phyloP scores from a whole-genome alignment of 2,329 filamentous ascomycete species.

The Fusarium verrucosum region DNA sequence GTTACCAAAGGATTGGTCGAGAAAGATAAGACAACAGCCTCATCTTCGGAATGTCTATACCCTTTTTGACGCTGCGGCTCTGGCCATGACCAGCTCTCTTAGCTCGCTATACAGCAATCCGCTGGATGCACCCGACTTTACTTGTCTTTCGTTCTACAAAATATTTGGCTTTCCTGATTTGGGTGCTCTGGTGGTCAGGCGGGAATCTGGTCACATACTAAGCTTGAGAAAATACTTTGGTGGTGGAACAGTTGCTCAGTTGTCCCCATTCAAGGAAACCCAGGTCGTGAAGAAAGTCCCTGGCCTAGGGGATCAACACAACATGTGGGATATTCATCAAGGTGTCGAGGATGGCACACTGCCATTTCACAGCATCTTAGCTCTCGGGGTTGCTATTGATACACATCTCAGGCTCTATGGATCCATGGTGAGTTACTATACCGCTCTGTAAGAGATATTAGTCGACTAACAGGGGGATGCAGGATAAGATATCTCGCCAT shows the following conservation, averaged over 20 bases:
- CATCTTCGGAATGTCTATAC: conserved; percentile 53
- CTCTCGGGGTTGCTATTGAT: conserved; percentile 67
- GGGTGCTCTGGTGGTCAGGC: conserved; percentile 67
- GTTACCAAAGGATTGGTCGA: conserved; percentile 66
- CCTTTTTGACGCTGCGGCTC: conserved; percentile 70
- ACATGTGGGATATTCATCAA: conserved; percentile 62
- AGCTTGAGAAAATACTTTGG: conserved; percentile 70
- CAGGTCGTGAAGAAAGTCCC: conserved; percentile 50
- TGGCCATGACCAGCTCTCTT: conserved; percentile 69
- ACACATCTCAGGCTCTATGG: conserved; percentile 65
- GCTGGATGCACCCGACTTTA: conserved; percentile 66
- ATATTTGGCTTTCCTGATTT: conserved; percentile 74
- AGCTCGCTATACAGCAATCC: conserved; percentile 60
- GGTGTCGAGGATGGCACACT: conserved; percentile 73
- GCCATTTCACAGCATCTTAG: conserved; percentile 72
- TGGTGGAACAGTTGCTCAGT: conserved; percentile 71
- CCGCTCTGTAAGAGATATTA: neutral
- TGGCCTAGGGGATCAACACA: conserved; percentile 50
- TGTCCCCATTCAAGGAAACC: conserved; percentile 47
- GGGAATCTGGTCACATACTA: conserved; percentile 63
- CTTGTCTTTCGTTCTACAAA: conserved; percentile 70
- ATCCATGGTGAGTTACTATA: conserved; percentile 54
- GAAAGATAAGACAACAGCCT: conserved; percentile 46
- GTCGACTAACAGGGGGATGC: neutral
- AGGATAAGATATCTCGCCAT: conserved; percentile 64